Conservation (phyloP, 768 basidiomycete genomes). For the Inosperma sp. region DNA sequence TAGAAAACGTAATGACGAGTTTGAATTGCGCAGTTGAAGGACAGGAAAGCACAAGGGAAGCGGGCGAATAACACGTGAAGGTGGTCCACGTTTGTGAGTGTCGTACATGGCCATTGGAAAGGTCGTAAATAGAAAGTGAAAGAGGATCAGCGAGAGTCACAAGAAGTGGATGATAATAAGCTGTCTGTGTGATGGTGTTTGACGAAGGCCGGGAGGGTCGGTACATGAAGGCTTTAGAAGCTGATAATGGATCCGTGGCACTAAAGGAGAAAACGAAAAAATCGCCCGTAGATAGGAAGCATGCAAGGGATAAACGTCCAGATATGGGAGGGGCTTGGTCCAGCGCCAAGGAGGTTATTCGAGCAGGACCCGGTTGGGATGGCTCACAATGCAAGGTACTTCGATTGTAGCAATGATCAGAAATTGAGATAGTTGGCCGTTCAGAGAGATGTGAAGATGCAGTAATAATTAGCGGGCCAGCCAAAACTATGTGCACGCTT, state of each 20-base stretch:
- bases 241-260: constrained; percentile 38
- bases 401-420: constrained; percentile 27
- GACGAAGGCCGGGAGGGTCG: constrained; percentile 35
- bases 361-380: constrained; percentile 24
- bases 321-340: constrained; percentile 65
- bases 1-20: constrained; percentile 67
- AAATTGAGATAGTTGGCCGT: constrained; percentile 36
- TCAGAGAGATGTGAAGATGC: constrained; percentile 43
- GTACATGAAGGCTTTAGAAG: constrained; percentile 46
- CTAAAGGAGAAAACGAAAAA: constrained; percentile 57
- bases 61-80: constrained; percentile 75
- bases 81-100: constrained; percentile 68
- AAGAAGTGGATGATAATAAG: constrained; percentile 75
- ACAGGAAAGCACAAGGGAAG: constrained; percentile 72
- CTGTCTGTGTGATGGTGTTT: constrained; percentile 54
- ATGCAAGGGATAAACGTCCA: constrained; percentile 43
- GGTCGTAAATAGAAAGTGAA: constrained; percentile 66
- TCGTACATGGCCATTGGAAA: constrained; percentile 46
- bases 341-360: constrained; percentile 62
- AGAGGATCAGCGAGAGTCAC: constrained; percentile 66
- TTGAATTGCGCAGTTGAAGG: constrained; percentile 59
- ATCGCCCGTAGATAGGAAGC: constrained; percentile 66
- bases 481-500: constrained; percentile 47
- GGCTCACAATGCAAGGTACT: constrained; percentile 45
- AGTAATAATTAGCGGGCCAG: constrained; percentile 55